Evolutionary conservation across 75 land plant species (phyloP), one percentile per base, ranked within the genome.

Genomic region (Chamaecyparis obtusa): DNA sequence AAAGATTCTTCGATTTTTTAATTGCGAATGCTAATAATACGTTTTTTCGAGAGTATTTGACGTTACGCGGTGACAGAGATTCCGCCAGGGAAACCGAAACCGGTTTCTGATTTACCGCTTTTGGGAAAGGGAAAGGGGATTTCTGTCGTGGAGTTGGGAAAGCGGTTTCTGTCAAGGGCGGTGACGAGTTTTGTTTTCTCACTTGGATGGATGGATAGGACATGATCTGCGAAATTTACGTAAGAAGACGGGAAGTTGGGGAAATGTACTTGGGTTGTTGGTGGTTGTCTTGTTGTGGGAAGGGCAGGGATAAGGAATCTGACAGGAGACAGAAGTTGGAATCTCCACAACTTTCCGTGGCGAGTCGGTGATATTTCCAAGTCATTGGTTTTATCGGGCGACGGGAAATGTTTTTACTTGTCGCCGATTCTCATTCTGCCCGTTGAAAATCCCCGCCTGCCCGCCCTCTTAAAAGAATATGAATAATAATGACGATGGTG

Each of bases 301-400:
- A 46, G 36, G 3, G 48, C 43, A 46, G 36, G 76, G 36, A 30
- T 30, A 72, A 72, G 51, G 83, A 81, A 81, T 81, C 83, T 81
- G 83, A 81, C 49, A 44, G 83, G 15, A 46, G 30, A 44, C 30
- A 39, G 46, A n/a, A 81, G 83, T 3, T 44, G 83, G 83, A 81
- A 81, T 81, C 83, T 81, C 32, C 48, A 81, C 48, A 44, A 27
- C 51, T 81, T 81, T 81, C 48, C 83, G 83, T 81, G 83, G 83
- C 83, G 83, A 81, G 83, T 81, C 83, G 83, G 83, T 81, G 83
- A 46, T 46, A 81, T 43, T 81, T 81, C 69, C 44, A 41, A 21
- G 19, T 19, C 41, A 75, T 75, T 15, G 9, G 48, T 6, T 6
- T 46, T 51, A 51, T 51, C 15, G 54, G 54, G 54, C 54, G 0